These are phyloP conservation scores for Nemania abortiva DNA, from an alignment of 2,329 filamentous ascomycete genomes.

Conservation along the genomic window DNA sequence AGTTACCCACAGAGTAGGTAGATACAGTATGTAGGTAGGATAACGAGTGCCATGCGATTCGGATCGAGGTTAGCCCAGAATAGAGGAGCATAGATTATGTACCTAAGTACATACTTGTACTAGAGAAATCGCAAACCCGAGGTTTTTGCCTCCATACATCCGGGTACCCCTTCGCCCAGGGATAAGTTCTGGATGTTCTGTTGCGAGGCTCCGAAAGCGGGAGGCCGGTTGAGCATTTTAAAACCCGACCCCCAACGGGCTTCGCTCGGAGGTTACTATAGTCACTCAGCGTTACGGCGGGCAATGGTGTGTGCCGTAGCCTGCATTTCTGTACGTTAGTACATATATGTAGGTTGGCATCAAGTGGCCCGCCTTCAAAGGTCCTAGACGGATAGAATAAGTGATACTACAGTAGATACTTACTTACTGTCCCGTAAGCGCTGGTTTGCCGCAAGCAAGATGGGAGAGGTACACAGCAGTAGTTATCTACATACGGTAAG, in stretches of 20 bases:
- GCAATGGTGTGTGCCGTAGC: not conserved
- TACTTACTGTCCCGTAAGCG: constrained; percentile 3
- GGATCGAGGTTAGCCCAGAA: constrained; percentile 8
- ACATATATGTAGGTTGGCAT: not conserved
- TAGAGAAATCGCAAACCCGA: not conserved
- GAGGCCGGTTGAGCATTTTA: constrained; percentile 29
- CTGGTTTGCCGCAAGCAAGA: constrained; percentile 15
- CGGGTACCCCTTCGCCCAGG: constrained; percentile 18
- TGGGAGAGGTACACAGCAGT: constrained; percentile 1
- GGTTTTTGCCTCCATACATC: not conserved
- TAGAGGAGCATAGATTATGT: not conserved
- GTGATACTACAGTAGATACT: not conserved
- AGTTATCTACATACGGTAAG: not conserved
- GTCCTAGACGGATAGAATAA: not conserved
- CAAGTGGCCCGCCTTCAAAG: not conserved
- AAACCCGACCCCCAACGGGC: constrained; percentile 3
- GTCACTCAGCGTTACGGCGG: not conserved
- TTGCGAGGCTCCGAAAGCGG: constrained; percentile 53
- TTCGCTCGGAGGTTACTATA: not conserved
- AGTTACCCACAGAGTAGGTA: not conserved
- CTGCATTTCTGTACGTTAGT: no score
- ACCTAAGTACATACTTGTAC: no score
- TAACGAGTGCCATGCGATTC: not conserved
- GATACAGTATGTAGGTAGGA: not conserved
- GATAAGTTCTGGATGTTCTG: constrained; percentile 44